Evolutionary conservation across 1,284 basidiomycete species (phyloP).

Genomic region (Cutaneotrichosporon mucoides): DNA sequence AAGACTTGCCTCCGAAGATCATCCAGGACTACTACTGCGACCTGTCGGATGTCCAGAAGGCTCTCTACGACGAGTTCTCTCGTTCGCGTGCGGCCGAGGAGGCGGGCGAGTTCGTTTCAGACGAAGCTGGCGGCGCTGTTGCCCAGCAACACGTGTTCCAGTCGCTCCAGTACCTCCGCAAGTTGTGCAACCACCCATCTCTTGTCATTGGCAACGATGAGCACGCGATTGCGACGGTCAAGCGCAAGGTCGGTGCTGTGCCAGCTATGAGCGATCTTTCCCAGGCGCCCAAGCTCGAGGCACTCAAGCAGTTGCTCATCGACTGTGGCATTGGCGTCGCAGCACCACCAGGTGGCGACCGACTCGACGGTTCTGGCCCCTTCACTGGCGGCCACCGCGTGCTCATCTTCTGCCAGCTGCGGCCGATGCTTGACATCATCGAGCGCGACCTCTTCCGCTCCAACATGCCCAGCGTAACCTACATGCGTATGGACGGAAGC

Average conservation of each 20-base stretch:
- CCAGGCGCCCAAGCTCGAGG: constrained; percentile 91
- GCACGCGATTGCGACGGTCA: constrained; percentile 60
- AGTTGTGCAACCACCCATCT: constrained; percentile 95
- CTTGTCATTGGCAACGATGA: constrained; percentile 72
- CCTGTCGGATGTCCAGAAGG: constrained; percentile 86
- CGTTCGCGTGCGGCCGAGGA: constrained; percentile 68
- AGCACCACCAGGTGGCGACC: constrained; percentile 46
- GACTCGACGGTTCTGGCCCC: constrained; percentile 63
- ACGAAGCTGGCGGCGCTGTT: constrained; percentile 50
- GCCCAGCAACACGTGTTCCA: constrained; percentile 87
- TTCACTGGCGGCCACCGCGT: constrained; percentile 65
- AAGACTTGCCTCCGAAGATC: constrained; percentile 97
- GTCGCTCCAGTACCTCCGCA: constrained; percentile 92
- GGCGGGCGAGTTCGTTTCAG: constrained; percentile 60
- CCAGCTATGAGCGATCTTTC: constrained; percentile 67
- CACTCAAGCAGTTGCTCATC: constrained; percentile 81
- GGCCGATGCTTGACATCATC: constrained; percentile 98
- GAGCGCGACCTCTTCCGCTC: constrained; percentile 86
- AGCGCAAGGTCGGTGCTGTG: constrained; percentile 55
- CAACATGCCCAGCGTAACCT: constrained; percentile 92
- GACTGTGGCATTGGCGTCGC: constrained; percentile 86
- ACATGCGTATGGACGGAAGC: constrained; percentile 93
- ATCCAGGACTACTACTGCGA: constrained; percentile 99
- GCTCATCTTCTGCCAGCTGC: constrained; percentile 98
- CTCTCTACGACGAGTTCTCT: constrained; percentile 88